Evolutionary conservation across 2,329 filamentous ascomycete species (phyloP).

Genomic region (Colletotrichum lini): DNA sequence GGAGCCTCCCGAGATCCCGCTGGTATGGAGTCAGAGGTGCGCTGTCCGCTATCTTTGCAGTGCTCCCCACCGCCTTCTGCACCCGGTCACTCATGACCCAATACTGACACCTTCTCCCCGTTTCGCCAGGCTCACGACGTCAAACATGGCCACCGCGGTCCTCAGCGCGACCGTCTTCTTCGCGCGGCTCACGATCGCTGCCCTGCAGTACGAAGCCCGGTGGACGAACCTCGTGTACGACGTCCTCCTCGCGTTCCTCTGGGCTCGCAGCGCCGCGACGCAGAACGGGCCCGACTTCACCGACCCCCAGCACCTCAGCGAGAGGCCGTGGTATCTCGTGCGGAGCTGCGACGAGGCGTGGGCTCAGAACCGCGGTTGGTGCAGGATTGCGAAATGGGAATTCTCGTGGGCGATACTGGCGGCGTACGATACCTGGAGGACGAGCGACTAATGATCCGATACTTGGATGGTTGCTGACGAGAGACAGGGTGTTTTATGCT

Average conservation of each 20-base stretch:
- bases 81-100: too few relatives aligned
- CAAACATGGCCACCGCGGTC: conserved; percentile 50
- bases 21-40: conserved; percentile 49
- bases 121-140: conserved; percentile 47
- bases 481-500: neutral
- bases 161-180: conserved; percentile 49
- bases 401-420: conserved; percentile 10
- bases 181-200: conserved; percentile 45
- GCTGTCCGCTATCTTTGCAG: neutral
- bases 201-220: conserved; percentile 44
- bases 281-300: conserved; percentile 46
- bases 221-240: conserved; percentile 48
- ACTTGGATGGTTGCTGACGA: neutral
- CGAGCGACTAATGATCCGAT: neutral
- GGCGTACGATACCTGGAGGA: neutral
- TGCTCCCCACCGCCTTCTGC: neutral
- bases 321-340: conserved; percentile 48
- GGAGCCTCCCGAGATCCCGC: conserved; percentile 48
- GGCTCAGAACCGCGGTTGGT: neutral
- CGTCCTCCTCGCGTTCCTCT: conserved; percentile 47
- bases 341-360: conserved; percentile 42
- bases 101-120: neutral
- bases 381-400: neutral
- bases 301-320: conserved; percentile 46
- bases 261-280: conserved; percentile 46